Base-by-base conservation (phyloP, 139 green algal species). In the Yamagishiella unicocca region DNA sequence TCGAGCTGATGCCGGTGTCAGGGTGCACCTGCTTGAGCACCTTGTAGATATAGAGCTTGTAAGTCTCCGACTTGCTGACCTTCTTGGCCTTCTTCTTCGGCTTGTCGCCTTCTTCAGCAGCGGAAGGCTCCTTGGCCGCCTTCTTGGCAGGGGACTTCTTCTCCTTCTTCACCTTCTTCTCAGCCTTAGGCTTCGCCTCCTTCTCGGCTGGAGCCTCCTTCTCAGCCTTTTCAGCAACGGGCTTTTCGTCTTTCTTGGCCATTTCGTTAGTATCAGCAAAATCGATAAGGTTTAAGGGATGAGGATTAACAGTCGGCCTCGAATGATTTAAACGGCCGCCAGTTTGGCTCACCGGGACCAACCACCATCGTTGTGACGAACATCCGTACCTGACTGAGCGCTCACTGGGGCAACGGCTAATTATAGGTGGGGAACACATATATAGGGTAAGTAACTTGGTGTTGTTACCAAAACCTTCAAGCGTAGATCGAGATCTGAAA, bases 1-100 rank as follows among this genome's bases (percentile, higher is more conserved):
- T 99, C 93, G 91, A 96, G 92, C 91, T 96, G 91, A 99, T 98
- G 85, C 96, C 96, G 74, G 96, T 99, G 92, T 99, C 97, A 58
- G 97, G 97, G 94, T 99, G 97, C 89, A 99, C 96, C 89, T 91
- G 85, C 74, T 92, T 98, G 35, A 96, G 90, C 78, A 99, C 97
- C 94, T 98, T 98, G 95, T 99, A 98, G 93, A 99, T 99, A 95
- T 99, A 99, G 80, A 99, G 98, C 95, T 99, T 99, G 96, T 98
- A 99, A 76, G 95, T 98, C 94, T 98, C 96, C 90, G 7, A 19
- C 43, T 62, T 45, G 29, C 43, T 8, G 14, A 40, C 25, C 72
- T 80, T 80, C 43, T 64, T 64, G 43, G 25, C n/a, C 72, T 62
- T 80, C 45, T 80, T 80, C 72, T 62, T 50, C 29, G 5, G 43